These are phyloP conservation scores for Colletotrichum spaethianum DNA, from an alignment of 2,329 filamentous ascomycete genomes.

Conservation along the genomic window DNA sequence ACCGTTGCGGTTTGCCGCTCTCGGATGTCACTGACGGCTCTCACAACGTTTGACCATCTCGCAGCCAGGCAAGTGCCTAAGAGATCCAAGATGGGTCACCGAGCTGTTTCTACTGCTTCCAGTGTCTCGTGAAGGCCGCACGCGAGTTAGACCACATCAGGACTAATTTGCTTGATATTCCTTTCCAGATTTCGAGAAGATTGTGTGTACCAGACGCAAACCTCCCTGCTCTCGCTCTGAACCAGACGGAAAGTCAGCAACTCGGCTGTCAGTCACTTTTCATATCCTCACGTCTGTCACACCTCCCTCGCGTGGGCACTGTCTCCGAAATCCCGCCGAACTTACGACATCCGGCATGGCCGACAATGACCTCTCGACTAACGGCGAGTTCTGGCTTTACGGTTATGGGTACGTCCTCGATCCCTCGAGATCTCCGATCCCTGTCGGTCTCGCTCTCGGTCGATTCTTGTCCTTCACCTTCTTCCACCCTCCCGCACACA, in stretches of 20 bases:
- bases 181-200: background rate
- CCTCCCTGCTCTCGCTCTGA: background rate
- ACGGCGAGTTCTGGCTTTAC: slow-evolving; percentile 91
- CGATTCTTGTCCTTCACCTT: slow-evolving; percentile 3
- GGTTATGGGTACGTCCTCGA: slow-evolving; percentile 84
- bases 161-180: slow-evolving; percentile 19
- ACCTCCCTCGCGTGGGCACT: background rate
- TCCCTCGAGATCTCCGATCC: slow-evolving; percentile 11
- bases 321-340: background rate
- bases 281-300: background rate
- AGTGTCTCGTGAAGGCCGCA: background rate
- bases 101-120: slow-evolving; percentile 1
- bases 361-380: slow-evolving; percentile 49
- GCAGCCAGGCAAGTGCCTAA: slow-evolving; percentile 27
- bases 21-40: slow-evolving; percentile 15
- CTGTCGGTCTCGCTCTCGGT: slow-evolving; percentile 21
- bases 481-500: slow-evolving; percentile 24
- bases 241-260: background rate
- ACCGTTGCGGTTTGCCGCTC: slow-evolving; percentile 30
- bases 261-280: background rate
- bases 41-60: background rate
- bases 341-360: slow-evolving; percentile 52
- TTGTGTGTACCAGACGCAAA: background rate
- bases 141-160: background rate
- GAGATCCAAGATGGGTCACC: slow-evolving; percentile 21